Percentiles rank a stretch among this genome's conserved stretches.
Evolutionary conservation across 2,329 filamentous ascomycete genomes (phyloP).

Genomic region (Microcyclospora tardicrescens): DNA sequence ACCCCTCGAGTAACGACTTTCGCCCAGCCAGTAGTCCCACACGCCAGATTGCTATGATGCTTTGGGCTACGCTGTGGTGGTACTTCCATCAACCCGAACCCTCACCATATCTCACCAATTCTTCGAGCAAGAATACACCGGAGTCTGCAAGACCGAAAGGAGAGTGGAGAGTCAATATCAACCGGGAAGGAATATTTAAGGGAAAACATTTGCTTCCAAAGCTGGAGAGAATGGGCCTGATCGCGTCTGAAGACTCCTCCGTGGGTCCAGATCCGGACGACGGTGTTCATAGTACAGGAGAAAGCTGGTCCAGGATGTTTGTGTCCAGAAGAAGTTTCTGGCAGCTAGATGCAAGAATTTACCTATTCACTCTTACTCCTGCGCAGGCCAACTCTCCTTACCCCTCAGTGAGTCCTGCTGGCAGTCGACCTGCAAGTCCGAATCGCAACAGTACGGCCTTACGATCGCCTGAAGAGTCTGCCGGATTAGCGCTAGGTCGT

Average conservation of each 20-base stretch:
- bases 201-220: slow-evolving; percentile 75
- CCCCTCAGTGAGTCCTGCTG: slow-evolving; percentile 37
- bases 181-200: slow-evolving; percentile 75
- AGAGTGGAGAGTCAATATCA: slow-evolving; percentile 78
- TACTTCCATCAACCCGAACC: slow-evolving; percentile 87
- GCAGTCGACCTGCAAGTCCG: slow-evolving; percentile 40
- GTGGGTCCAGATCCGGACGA: slow-evolving; percentile 53
- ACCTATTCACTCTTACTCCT: slow-evolving; percentile 72
- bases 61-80: slow-evolving; percentile 91
- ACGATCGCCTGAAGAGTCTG: slow-evolving; percentile 5
- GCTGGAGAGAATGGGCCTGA: slow-evolving; percentile 83
- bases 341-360: slow-evolving; percentile 78
- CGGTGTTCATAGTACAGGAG: slow-evolving; percentile 36
- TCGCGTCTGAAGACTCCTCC: slow-evolving; percentile 60
- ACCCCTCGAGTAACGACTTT: slow-evolving; percentile 66
- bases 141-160: slow-evolving; percentile 59
- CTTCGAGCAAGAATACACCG: slow-evolving; percentile 51
- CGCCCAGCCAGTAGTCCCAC: slow-evolving; percentile 69
- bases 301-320: slow-evolving; percentile 70
- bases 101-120: slow-evolving; percentile 47
- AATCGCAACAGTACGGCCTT: slow-evolving; percentile 10
- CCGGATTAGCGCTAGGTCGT: no score
- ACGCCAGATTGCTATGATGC: slow-evolving; percentile 87
- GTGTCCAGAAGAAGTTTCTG: slow-evolving; percentile 72
- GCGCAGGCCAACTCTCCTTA: slow-evolving; percentile 32